Evolutionary conservation across 2,329 filamentous ascomycete species (phyloP), one percentile per base, ranked within the genome.

Genomic region (Sporothrix pallida): DNA sequence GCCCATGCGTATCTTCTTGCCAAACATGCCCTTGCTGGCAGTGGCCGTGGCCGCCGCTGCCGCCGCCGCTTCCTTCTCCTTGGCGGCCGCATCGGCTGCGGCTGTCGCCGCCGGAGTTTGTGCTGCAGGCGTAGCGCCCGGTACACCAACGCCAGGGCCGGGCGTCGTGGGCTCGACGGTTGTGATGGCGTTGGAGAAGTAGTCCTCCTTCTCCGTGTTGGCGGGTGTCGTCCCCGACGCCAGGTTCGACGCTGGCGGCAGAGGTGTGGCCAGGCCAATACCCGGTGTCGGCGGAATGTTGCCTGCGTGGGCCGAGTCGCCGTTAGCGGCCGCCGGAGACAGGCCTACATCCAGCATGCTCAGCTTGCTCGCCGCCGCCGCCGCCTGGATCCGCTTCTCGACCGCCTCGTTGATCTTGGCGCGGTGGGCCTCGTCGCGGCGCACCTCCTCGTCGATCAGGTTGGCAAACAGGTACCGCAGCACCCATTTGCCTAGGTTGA

Each of bases 401-500:
- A 88, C 85, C 17, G 83, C 86, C 48, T 89, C 87, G 70, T 94
- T 88, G 8, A 97, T 83, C 63, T 88, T 87, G 62, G 89, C 85
- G n/a, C 95, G 89, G 80, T 92, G 90, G 0, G 83, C 84, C 78
- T 93, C 90, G 79, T 99, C 96, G 71, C 93, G 89, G 76, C 88
- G 90, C 77, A 97, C 92, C 81, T 98, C 93, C 81, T 98, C 95
- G 75, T 97, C 93, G 72, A 99, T 92, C 58, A 98, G 86, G 72
- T 92, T 92, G 10, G 92, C 90, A 83, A 99, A 99, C 0, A 99
- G 87, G 81, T 98, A 97, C 48, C 96, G 90, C 74, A 99, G 84
- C 63, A 98, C 90, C 96, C 96, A 99, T 85, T 97, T 97, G 9
- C 96, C 96, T 63, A 98, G 89, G 79, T 97, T 98, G 81, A 98